Evolutionary conservation across 352 stramenopile genomes (phyloP).

Genomic region (Pythium sp.): DNA sequence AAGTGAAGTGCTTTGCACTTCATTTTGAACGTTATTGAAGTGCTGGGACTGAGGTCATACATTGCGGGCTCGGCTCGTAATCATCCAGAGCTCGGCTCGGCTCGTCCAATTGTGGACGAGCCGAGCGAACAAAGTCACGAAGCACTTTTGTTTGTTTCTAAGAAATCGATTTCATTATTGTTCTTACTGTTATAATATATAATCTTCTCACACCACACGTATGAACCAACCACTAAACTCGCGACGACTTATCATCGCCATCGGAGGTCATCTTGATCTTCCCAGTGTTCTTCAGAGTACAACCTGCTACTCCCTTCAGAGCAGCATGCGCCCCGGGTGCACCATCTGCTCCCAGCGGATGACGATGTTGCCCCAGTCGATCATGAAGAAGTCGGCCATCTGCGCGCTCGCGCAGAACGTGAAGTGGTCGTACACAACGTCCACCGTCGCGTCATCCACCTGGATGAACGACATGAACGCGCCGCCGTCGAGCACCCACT

Average conservation of each 20-base stretch:
- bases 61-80: too few species aligned
- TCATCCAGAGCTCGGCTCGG: too few species aligned
- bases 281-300: too few species aligned
- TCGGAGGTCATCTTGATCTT: neutral
- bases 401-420: constrained; percentile 38
- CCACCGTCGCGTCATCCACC: constrained; percentile 27
- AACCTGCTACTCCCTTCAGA: neutral
- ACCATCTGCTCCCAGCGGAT: constrained; percentile 62
- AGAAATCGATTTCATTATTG: neutral
- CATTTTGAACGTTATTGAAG: too few species aligned
- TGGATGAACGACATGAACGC: constrained; percentile 34
- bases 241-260: neutral
- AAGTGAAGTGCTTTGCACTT: too few species aligned
- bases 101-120: too few species aligned
- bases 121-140: too few species aligned
- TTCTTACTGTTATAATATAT: neutral
- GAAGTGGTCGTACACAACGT: constrained; percentile 42
- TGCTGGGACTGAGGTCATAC: too few species aligned
- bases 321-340: constrained; percentile 40
- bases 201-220: neutral
- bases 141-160: neutral
- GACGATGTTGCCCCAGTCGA: constrained; percentile 52
- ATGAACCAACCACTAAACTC: neutral
- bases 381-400: constrained; percentile 45
- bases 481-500: constrained; percentile 37